These are phyloP conservation scores for Talaromyces sp. DNA, from an alignment of 2,329 filamentous ascomycete genomes.

Conservation along the genomic window DNA sequence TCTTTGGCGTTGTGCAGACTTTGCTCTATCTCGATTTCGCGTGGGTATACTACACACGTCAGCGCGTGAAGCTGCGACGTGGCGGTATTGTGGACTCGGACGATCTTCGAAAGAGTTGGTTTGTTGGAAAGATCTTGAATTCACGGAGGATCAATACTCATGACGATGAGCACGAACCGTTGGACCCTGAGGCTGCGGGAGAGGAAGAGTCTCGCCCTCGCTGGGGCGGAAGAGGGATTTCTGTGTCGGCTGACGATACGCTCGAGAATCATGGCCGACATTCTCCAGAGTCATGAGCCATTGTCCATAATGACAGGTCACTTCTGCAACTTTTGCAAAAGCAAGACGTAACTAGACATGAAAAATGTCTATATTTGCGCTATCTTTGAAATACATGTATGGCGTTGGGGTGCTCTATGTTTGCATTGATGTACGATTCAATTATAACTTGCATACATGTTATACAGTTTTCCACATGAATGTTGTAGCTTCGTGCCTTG, in stretches of 20 bases:
- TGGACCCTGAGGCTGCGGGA: constrained; percentile 30
- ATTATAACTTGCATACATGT: not conserved
- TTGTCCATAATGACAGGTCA: not conserved
- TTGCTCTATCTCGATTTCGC: constrained; percentile 89
- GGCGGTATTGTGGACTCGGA: constrained; percentile 88
- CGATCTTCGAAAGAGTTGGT: constrained; percentile 79
- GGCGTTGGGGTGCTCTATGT: not conserved
- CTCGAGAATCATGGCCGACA: constrained; percentile 23
- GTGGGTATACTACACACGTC: constrained; percentile 92
- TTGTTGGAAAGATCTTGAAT: constrained; percentile 75
- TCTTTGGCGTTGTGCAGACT: constrained; percentile 87
- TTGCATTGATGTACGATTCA: not conserved
- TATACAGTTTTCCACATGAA: no score
- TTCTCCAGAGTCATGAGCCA: not conserved
- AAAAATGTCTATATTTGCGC: not conserved
- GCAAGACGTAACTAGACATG: not conserved
- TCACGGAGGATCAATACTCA: constrained; percentile 29
- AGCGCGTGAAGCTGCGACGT: constrained; percentile 86
- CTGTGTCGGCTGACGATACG: constrained; percentile 57
- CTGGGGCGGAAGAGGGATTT: constrained; percentile 59
- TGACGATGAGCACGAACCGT: constrained; percentile 38
- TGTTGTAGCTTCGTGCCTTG: not conserved
- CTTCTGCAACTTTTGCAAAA: not conserved
- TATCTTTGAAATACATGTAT: not conserved
- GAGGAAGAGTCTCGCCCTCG: constrained; percentile 37